Evolutionary conservation across 306 rosid species (phyloP), one percentile per base, ranked within the genome.

Genomic region (Dalbergia cultrata): DNA sequence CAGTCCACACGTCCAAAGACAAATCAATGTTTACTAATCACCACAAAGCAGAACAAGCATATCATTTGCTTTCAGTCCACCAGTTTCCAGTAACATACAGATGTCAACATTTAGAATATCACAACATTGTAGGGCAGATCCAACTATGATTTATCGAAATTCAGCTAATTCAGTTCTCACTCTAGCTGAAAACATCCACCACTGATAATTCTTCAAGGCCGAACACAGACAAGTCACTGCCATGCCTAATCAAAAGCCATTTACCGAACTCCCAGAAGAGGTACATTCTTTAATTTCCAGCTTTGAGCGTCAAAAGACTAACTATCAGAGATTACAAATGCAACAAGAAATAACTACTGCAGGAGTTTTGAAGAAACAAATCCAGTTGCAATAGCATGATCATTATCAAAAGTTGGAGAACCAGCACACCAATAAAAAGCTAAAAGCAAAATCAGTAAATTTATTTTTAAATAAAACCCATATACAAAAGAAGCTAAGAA

Each of bases 81-180:
- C 10, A 54, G 11, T 41, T 44, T 44, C 37, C 43, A 43, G 4
- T 13, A 21, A 13, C 50, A 33, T 11, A 5, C 13, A 50, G 9
- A 79, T 65, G 22, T 16, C 3, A 16, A 31, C 72, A 33, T 18
- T 67, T 44, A 67, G 4, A 44, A 67, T 13, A 67, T 65, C 72
- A 44, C 17, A 14, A 16, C 70, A 0, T 34, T 34, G 0, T 14
- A 18, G 68, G 47, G 14, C 22, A 65, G 50, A 65, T 21, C 70
- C 50, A 65, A 63, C 68, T 13, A 63, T 34, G 45, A 34, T 34
- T 33, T 12, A 9, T 14, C 70, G n/a, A 65, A 17, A 65, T 65
- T 63, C 22, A 34, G 14, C 31, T 33, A 52, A 33, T 14, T 3
- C 61, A 70, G 19, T 16, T 54, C 26, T 16, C 31, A 8, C 26